Conservation (phyloP, 768 basidiomycete species). For the Imleria badia region DNA sequence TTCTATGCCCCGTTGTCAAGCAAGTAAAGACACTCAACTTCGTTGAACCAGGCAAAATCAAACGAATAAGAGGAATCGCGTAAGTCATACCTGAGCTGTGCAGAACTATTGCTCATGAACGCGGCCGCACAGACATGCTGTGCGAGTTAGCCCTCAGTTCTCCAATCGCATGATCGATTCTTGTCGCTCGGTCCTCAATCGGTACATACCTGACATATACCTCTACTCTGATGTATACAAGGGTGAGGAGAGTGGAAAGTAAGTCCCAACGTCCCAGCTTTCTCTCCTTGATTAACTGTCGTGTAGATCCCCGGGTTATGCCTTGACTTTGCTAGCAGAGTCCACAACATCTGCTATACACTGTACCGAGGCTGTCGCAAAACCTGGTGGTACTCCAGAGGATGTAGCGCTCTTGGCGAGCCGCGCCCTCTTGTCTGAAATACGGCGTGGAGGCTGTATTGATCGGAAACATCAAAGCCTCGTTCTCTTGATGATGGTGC, state of each 20-base stretch:
- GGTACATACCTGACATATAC: slow-evolving; percentile 97
- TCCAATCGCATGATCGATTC: slow-evolving; percentile 98
- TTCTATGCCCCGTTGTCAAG: slow-evolving; percentile 89
- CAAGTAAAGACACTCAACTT: slow-evolving; percentile 93
- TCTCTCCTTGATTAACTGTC: background rate
- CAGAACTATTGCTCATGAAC: background rate
- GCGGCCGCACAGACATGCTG: slow-evolving; percentile 71
- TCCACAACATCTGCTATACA: slow-evolving; percentile 89
- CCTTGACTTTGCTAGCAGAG: slow-evolving; percentile 85
- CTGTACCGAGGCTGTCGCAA: slow-evolving; percentile 82
- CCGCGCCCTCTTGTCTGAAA: slow-evolving; percentile 73
- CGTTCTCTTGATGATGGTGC: slow-evolving; percentile 84
- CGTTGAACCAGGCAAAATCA: slow-evolving; percentile 86
- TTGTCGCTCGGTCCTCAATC: slow-evolving; percentile 87
- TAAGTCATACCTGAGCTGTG: slow-evolving; percentile 41
- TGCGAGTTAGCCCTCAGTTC: slow-evolving; percentile 95
- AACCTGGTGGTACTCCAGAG: slow-evolving; percentile 85
- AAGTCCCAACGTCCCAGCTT: slow-evolving; percentile 30
- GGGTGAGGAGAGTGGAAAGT: slow-evolving; percentile 97
- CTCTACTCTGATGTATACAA: slow-evolving; percentile 98
- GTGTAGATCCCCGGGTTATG: slow-evolving; percentile 91
- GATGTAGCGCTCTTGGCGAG: slow-evolving; percentile 86
- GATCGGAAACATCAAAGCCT: slow-evolving; percentile 88
- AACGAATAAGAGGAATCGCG: slow-evolving; percentile 95
- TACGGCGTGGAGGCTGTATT: slow-evolving; percentile 83